Evolutionary conservation across 495 filamentous ascomycete species (phyloP).

Genomic region (Annulohypoxylon stygium): DNA sequence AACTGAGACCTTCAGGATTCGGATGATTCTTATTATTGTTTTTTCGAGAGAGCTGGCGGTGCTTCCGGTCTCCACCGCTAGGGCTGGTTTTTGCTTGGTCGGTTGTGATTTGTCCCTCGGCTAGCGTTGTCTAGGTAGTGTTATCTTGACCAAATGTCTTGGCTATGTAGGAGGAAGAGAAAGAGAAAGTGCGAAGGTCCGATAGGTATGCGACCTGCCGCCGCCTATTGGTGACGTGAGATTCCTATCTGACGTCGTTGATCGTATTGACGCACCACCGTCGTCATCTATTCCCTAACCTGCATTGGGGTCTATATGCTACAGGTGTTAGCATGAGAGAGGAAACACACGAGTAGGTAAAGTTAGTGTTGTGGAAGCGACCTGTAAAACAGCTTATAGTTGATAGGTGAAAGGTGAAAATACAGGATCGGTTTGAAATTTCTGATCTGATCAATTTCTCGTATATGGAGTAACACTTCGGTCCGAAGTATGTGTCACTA

Average conservation of each 20-base stretch:
- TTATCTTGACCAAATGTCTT: neutral
- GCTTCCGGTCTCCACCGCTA: slow-evolving; percentile 9
- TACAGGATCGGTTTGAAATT: neutral
- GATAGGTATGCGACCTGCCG: slow-evolving; percentile 14
- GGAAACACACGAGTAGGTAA: neutral
- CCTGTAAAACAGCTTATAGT: neutral
- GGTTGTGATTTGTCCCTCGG: slow-evolving; percentile 16
- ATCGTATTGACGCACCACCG: slow-evolving; percentile 1
- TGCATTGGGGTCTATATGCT: neutral
- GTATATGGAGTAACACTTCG: neutral
- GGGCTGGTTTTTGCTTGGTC: slow-evolving; percentile 9
- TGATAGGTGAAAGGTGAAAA: neutral
- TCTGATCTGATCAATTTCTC: neutral
- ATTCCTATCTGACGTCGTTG: slow-evolving; percentile 24
- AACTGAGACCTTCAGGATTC: neutral
- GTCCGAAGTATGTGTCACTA: neutral
- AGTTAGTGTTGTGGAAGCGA: neutral
- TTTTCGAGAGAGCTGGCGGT: neutral
- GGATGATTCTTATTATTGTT: too few species aligned
- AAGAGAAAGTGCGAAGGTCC: neutral
- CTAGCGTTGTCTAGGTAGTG: neutral
- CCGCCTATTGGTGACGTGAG: slow-evolving; percentile 15
- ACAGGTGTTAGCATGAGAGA: neutral
- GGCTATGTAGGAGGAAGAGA: neutral
- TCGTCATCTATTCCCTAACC: slow-evolving; percentile 3